Conservation (phyloP, 306 rosid species). For the Aeschynomene evenia region DNA sequence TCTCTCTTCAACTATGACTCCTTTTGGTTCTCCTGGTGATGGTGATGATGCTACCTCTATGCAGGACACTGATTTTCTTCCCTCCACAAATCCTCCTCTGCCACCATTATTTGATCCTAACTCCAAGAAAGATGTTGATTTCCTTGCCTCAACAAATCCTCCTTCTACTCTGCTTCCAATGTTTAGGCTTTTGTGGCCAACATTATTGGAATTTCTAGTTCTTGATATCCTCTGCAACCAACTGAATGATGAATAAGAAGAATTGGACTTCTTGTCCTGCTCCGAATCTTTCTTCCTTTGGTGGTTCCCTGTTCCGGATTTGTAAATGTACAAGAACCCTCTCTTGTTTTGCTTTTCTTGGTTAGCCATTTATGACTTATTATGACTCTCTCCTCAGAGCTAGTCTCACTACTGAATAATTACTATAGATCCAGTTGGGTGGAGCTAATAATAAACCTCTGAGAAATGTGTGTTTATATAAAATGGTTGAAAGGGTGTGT, state of each 20-base stretch:
- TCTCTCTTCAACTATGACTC: conserved; percentile 35
- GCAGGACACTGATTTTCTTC: conserved; percentile 41
- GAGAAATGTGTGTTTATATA: conserved; percentile 22
- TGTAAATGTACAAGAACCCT: conserved; percentile 65
- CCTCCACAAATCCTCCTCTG: conserved; percentile 41
- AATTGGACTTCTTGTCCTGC: conserved; percentile 41
- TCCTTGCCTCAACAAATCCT: conserved; percentile 41
- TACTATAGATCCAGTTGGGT: conserved; percentile 32
- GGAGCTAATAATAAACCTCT: conserved; percentile 23
- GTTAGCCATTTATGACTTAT: conserved; percentile 49
- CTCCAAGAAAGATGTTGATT: conserved; percentile 42
- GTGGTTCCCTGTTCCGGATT: conserved; percentile 46
- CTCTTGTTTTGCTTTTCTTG: conserved; percentile 57
- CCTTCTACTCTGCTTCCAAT: conserved; percentile 19
- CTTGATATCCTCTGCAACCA: conserved; percentile 56
- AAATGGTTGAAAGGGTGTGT: conserved; percentile 28
- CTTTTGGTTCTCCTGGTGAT: conserved; percentile 5
- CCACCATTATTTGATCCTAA: conserved; percentile 28
- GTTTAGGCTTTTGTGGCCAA: conserved; percentile 20
- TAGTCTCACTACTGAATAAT: neutral
- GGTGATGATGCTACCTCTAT: conserved; percentile 28
- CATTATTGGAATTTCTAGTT: conserved; percentile 17
- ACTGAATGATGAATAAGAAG: too few relatives aligned
- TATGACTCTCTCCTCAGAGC: neutral
- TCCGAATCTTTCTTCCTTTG: conserved; percentile 38